phyloP scores from a whole-genome alignment of 345 rosid species.

The Cochlearia excelsa region DNA sequence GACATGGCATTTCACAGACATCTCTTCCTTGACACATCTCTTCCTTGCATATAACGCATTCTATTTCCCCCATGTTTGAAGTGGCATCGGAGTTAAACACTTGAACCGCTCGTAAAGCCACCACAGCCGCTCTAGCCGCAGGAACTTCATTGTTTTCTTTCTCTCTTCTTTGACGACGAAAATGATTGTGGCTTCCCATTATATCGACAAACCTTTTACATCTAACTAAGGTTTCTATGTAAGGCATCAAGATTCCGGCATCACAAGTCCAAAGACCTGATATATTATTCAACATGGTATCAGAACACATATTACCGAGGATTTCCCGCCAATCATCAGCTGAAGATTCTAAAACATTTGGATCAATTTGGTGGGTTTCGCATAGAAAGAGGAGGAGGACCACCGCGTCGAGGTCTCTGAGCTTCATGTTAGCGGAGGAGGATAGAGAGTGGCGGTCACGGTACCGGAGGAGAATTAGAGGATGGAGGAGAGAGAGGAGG shows the following conservation, averaged over 20 bases:
- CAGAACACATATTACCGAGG: constrained; percentile 36
- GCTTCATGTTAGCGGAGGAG: constrained; percentile 34
- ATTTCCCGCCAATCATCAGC: constrained; percentile 52
- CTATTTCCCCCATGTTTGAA: constrained; percentile 34
- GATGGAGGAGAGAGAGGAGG: constrained; percentile 73
- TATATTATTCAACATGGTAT: constrained; percentile 33
- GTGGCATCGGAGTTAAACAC: constrained; percentile 21
- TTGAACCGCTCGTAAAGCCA: constrained; percentile 61
- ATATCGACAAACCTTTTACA: constrained; percentile 56
- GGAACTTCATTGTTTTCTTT: constrained; percentile 49
- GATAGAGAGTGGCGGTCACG: constrained; percentile 26
- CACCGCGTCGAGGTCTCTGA: constrained; percentile 76
- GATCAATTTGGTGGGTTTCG: constrained; percentile 61
- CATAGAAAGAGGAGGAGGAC: constrained; percentile 80
- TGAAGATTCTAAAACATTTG: constrained; percentile 49
- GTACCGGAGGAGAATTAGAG: constrained; percentile 48
- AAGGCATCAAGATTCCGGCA: constrained; percentile 61
- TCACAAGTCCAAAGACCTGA: constrained; percentile 47
- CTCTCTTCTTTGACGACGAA: constrained; percentile 17
- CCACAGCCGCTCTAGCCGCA: constrained; percentile 59
- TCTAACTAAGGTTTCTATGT: constrained; percentile 55
- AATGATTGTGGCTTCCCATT: constrained; percentile 40
- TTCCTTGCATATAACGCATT: constrained; percentile 83
- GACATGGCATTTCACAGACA: constrained; percentile 82
- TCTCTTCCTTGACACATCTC: constrained; percentile 76